Conservation (phyloP, 441 rosid species). For the Gossypium davidsonii region DNA sequence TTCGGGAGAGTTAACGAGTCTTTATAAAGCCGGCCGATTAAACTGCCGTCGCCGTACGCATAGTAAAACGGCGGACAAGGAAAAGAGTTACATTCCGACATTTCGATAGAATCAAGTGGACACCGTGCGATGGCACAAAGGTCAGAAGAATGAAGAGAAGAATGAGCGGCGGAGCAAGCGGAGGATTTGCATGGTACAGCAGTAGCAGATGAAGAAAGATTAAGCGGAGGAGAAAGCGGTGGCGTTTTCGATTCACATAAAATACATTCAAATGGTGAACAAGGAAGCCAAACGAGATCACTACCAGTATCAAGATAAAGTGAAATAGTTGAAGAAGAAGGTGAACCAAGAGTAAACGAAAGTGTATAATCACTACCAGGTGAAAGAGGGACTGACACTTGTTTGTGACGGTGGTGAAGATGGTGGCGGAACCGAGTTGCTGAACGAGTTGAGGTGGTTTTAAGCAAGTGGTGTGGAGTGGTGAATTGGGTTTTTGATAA, state of each 20-base stretch:
- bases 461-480: too few species aligned
- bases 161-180: constrained; percentile 73
- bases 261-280: constrained; percentile 77
- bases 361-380: constrained; percentile 83
- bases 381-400: constrained; percentile 69
- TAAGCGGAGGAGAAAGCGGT: constrained; percentile 27
- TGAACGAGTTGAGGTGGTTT: too few species aligned
- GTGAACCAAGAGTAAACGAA: constrained; percentile 46
- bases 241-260: constrained; percentile 64
- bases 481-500: too few species aligned
- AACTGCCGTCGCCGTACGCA: constrained; percentile 91
- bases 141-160: constrained; percentile 54
- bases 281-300: constrained; percentile 94
- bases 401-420: constrained; percentile 21
- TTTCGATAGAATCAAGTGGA: constrained; percentile 71
- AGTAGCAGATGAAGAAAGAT: constrained; percentile 37
- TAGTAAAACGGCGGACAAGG: constrained; percentile 79
- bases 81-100: constrained; percentile 53
- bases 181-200: constrained; percentile 51
- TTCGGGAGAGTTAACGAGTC: constrained; percentile 43
- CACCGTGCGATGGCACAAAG: constrained; percentile 78
- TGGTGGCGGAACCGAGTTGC: not conserved
- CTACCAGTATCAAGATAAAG: constrained; percentile 92
- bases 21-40: constrained; percentile 50
- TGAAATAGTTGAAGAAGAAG: constrained; percentile 42